phyloP scores from a whole-genome alignment of 2,329 filamentous ascomycete genomes.

The Fusarium concolor region DNA sequence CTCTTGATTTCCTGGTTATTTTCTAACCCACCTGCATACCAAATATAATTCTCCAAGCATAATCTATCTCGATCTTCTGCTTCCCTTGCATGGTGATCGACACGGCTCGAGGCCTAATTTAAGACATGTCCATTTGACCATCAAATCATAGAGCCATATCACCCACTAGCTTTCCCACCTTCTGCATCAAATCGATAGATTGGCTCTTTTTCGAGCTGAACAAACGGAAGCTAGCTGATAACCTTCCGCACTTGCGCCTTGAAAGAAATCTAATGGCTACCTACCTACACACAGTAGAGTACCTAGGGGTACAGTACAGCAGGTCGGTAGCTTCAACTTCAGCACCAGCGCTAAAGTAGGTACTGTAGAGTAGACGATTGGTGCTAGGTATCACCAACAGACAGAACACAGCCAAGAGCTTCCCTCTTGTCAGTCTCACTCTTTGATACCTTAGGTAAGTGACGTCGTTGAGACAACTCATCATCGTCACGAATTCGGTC shows the following conservation, averaged over 20 bases:
- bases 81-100: conserved; percentile 38
- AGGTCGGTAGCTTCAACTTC: conserved; percentile 2
- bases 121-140: conserved; percentile 11
- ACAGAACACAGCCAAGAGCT: conserved; percentile 8
- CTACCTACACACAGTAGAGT: not conserved
- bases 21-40: not conserved
- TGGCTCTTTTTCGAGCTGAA: conserved; percentile 19
- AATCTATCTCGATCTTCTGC: conserved; percentile 8
- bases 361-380: not conserved
- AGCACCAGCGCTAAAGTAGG: conserved; percentile 14
- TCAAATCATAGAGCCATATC: conserved; percentile 29
- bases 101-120: conserved; percentile 14
- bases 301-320: too few species aligned
- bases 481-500: conserved; percentile 6
- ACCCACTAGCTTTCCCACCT: conserved; percentile 5
- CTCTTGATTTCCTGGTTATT: too few species aligned
- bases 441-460: conserved; percentile 20
- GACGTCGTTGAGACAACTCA: conserved; percentile 32
- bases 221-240: not conserved
- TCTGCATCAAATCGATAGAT: conserved; percentile 1
- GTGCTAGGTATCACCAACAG: too few species aligned
- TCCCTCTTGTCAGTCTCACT: conserved; percentile 6
- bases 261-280: not conserved
- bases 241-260: conserved; percentile 4
- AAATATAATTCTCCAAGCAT: conserved; percentile 6